Base-by-base conservation (phyloP, 108 stramenopile species). In the Cyclotella baltica region DNA sequence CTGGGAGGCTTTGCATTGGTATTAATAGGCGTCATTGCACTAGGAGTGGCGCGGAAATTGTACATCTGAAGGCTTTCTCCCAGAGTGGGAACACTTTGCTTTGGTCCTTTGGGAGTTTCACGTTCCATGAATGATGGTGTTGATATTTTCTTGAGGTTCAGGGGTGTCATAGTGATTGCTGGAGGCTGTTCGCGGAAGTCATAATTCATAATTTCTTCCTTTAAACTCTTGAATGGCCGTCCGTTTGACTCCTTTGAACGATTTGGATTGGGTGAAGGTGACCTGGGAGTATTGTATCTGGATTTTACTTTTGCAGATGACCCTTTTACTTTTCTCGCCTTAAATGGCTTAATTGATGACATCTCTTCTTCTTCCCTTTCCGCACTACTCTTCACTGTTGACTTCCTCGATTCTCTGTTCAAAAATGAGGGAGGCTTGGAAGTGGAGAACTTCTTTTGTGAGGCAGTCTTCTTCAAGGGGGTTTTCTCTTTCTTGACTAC, bases 11-110 rank as follows among this genome's bases (percentile, higher is more conserved):
- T 69, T n/a, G 59, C 28, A 0, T 46, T 69, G 23, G 50, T 56
- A 6, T 48, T 62, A 38, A 35, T 33, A 38, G 29, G 67, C 30
- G 34, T 62, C 35, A 50, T 46, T 31, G 61, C n/a, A 50, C 6
- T 4, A 16, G 61, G 3, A 19, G 61, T 30, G 5, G 9, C 61
- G 2, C 61, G 61, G 35, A 62, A 50, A 20, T 65, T 67, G 50
- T 79, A 79, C 36, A 46, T 43, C 20, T 62, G 61, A 23, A 72
- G 43, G 31, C 71, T 79, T 50, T 79, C 78, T 20, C 57, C 78
- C 34, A 79, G 67, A 3, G 78, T 79, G 25, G 37, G 20, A 6
- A 79, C 71, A 48, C 63, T 70, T 59, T 72, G 27, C 23, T 70
- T 62, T 15, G 67, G 67, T 3, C n/a, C 38, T 18, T 68, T 68